phyloP scores from a whole-genome alignment of 148 eudicot species.

The Euryodendron excelsum region DNA sequence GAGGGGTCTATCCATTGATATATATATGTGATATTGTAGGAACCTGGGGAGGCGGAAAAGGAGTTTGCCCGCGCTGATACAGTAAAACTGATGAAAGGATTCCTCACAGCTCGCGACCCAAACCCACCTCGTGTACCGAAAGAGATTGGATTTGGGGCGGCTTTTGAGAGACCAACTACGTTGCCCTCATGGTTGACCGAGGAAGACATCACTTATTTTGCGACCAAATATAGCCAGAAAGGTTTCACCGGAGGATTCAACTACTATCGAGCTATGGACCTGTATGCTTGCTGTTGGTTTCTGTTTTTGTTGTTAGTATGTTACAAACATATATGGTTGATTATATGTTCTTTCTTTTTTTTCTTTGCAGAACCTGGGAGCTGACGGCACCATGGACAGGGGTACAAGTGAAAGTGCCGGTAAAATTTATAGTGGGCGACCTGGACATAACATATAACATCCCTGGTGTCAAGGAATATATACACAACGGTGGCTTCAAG shows the following conservation, averaged over 20 bases:
- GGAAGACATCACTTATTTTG: conserved; percentile 46
- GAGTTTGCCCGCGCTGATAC: conserved; percentile 37
- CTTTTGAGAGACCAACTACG: conserved; percentile 23
- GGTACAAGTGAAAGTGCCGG: conserved; percentile 46
- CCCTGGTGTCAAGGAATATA: conserved; percentile 40
- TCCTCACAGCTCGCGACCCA: conserved; percentile 35
- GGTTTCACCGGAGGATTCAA: conserved; percentile 76
- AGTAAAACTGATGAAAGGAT: conserved; percentile 24
- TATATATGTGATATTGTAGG: conserved; percentile 24
- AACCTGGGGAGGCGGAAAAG: conserved; percentile 54
- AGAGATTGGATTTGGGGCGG: conserved; percentile 33
- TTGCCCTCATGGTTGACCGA: conserved; percentile 58
- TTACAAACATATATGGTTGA: too few species aligned
- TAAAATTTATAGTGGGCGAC: conserved; percentile 53
- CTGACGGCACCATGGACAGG: conserved; percentile 49
- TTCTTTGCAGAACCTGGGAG: conserved; percentile 44
- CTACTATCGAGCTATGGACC: conserved; percentile 59
- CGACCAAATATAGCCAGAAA: conserved; percentile 33
- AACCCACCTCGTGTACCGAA: conserved; percentile 49
- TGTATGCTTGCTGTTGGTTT: conserved; percentile 24
- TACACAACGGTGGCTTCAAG: conserved; percentile 42
- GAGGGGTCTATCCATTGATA: too few species aligned
- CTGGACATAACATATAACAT: conserved; percentile 36
- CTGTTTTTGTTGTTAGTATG: conserved; percentile 5
- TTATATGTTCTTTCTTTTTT: too few species aligned